Evolutionary conservation across 202 grass and related monocot species (phyloP), one percentile per base, ranked within the genome.

Genomic region (Carex sylvatica): DNA sequence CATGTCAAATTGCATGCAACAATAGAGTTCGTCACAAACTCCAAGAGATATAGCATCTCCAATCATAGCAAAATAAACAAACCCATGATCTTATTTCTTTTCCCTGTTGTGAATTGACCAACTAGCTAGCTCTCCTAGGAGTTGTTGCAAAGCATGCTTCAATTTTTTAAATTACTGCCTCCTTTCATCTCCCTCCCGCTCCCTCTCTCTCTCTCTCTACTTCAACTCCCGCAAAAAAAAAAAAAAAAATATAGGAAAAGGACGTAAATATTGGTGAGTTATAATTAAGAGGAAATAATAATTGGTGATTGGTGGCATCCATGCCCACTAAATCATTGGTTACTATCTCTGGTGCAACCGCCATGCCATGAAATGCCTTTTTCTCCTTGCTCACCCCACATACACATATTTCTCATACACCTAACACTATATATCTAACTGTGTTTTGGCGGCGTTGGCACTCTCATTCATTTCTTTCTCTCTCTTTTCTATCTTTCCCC

Each of bases 21-120:
- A 40, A 75, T 24, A 73, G 70, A 46, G 30, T 74, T 67, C 73
- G 71, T 83, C 90, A 83, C 89, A 73, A 76, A 81, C 72, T 83
- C 90, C 87, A 85, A 94, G 90, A 88, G 81, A 87, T 84, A 84
- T 78, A 82, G 80, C 69, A 80, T 92, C 85, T 82, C 78, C 88
- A 94, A 92, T 94, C 89, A 94, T 94, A 88, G 85, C 79, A 88
- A 70, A 52, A 67, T 26, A 81, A 79, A 88, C 85, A 86, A 74
- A 62, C 16, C 61, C 10, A 40, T 11, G 69, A 81, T 64, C 61
- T 33, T 69, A 82, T 91, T 94, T 92, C 88, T 84, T 91, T 94
- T 90, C 88, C 81, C n/a, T 78, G 79, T 88, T 88, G 83, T 85
- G 87, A 82, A 82, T 82, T 82, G 80, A 82, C 80, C 80, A 66